phyloP scores from a whole-genome alignment of 371 early-diverging fungal genomes.

The Mucor sp. region DNA sequence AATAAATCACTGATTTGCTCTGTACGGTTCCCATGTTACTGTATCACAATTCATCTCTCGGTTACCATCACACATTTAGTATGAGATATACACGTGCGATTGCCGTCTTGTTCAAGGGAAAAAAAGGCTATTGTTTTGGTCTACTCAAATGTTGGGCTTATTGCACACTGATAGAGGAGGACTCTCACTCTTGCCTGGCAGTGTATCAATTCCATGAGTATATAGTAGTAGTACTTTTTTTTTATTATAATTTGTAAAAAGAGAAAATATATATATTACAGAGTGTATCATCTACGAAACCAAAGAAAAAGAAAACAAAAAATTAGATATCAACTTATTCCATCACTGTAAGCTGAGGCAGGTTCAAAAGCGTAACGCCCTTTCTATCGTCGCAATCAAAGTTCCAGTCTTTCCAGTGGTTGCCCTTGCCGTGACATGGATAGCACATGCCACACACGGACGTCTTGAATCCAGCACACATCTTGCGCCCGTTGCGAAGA shows the following conservation, averaged over 20 bases:
- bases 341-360: slow-evolving; percentile 38
- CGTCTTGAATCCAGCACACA: slow-evolving; percentile 47
- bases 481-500: slow-evolving; percentile 41
- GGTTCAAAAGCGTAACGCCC: slow-evolving; percentile 51
- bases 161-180: not conserved
- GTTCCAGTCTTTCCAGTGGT: slow-evolving; percentile 62
- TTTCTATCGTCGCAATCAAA: slow-evolving; percentile 61
- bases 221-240: not conserved
- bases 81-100: not conserved
- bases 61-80: not conserved
- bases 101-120: not conserved
- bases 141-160: not conserved
- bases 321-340: slow-evolving; percentile 23
- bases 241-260: not conserved
- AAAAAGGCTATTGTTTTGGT: not conserved
- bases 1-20: slow-evolving; percentile 1
- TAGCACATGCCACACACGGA: slow-evolving; percentile 59
- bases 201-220: not conserved
- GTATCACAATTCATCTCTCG: not conserved
- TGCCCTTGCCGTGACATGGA: slow-evolving; percentile 57
- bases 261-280: not conserved
- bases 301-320: not conserved
- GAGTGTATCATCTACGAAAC: not conserved
- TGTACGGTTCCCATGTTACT: not conserved
- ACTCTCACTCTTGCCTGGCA: not conserved